These are phyloP conservation scores for Cyberlindnera bimundalis DNA, from an alignment of 805 yeast species.

Conservation along the genomic window DNA sequence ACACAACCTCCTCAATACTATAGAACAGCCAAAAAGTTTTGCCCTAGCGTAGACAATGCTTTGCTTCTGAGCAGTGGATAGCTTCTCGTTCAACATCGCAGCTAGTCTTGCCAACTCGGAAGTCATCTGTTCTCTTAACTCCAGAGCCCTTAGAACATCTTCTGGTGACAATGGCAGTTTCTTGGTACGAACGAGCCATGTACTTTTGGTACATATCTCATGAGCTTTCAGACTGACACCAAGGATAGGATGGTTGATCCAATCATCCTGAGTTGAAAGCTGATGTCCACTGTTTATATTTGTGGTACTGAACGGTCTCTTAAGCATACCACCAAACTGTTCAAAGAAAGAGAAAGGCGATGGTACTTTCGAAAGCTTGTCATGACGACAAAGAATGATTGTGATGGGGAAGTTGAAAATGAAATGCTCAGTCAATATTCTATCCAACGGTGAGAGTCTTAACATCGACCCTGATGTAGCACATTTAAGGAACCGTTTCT, in stretches of 20 bases:
- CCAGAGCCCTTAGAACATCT: slow-evolving; percentile 8
- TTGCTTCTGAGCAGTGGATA: slow-evolving; percentile 14
- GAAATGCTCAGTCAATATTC: slow-evolving; percentile 25
- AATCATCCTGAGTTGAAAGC: slow-evolving; percentile 10
- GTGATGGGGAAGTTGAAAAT: slow-evolving; percentile 26
- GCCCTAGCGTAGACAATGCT: slow-evolving; percentile 19
- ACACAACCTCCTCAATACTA: slow-evolving; percentile 19
- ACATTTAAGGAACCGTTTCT: slow-evolving; percentile 19
- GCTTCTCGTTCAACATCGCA: neutral
- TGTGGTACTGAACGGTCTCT: slow-evolving; percentile 8
- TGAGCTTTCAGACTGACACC: slow-evolving; percentile 21
- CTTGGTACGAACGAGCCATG: slow-evolving; percentile 24
- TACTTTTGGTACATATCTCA: slow-evolving; percentile 21
- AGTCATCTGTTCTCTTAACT: slow-evolving; percentile 8
- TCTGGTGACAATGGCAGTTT: slow-evolving; percentile 16
- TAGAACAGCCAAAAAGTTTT: slow-evolving; percentile 16
- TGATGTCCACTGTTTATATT: neutral
- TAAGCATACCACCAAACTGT: slow-evolving; percentile 18
- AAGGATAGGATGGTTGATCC: slow-evolving; percentile 26
- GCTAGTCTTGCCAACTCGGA: slow-evolving; percentile 5
- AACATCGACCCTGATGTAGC: slow-evolving; percentile 5
- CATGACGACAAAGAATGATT: slow-evolving; percentile 25
- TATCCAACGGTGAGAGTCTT: slow-evolving; percentile 18
- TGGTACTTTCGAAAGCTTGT: slow-evolving; percentile 23
- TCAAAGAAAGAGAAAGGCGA: slow-evolving; percentile 27